phyloP scores from a whole-genome alignment of 2,329 filamentous ascomycete species.

The Nothophoma quercina region DNA sequence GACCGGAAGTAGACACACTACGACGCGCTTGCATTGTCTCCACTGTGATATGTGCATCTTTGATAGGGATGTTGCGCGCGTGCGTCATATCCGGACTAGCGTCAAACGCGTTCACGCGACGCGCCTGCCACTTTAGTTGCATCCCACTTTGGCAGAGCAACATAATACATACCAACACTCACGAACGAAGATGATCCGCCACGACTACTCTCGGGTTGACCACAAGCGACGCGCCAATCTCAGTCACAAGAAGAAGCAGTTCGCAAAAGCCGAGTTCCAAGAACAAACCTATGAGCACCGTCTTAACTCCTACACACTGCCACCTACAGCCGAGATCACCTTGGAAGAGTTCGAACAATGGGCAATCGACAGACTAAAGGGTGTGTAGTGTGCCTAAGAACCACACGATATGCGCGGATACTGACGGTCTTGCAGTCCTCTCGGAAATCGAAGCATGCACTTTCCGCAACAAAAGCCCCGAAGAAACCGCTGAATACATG shows the following conservation, averaged over 20 bases:
- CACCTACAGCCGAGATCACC: slow-evolving; percentile 92
- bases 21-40: background rate
- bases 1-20: background rate
- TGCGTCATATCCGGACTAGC: slow-evolving; percentile 16
- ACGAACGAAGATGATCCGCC: slow-evolving; percentile 43
- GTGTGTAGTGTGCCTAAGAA: slow-evolving; percentile 42
- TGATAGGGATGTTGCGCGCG: slow-evolving; percentile 4
- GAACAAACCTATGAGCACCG: slow-evolving; percentile 82
- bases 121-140: slow-evolving; percentile 29
- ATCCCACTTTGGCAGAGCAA: slow-evolving; percentile 8
- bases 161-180: slow-evolving; percentile 15
- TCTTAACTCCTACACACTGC: slow-evolving; percentile 88
- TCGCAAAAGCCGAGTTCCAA: slow-evolving; percentile 78
- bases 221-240: slow-evolving; percentile 78
- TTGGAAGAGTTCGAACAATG: slow-evolving; percentile 98
- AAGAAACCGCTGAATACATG: slow-evolving; percentile 85
- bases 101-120: slow-evolving; percentile 29
- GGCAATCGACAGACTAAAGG: slow-evolving; percentile 90
- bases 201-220: slow-evolving; percentile 55
- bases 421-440: slow-evolving; percentile 64
- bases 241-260: slow-evolving; percentile 86
- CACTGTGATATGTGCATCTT: background rate
- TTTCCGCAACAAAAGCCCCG: slow-evolving; percentile 86
- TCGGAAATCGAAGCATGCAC: slow-evolving; percentile 92
- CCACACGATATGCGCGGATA: background rate